Conservation (phyloP, 176 grass and related monocot genomes). For the Poa annua region DNA sequence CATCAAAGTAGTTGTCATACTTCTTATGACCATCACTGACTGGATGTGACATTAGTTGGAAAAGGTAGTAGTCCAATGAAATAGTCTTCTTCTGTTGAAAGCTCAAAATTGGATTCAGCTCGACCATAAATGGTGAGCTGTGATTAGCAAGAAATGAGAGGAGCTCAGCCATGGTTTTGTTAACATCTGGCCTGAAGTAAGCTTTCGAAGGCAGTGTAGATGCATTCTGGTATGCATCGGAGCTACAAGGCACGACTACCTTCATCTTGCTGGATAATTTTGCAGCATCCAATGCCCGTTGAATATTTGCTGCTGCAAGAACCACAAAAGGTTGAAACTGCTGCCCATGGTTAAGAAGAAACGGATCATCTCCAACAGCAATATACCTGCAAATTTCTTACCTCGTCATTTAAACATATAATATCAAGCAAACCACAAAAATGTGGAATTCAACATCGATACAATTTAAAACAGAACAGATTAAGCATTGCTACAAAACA, state of each 20-base stretch:
- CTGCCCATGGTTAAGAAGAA: conserved; percentile 67
- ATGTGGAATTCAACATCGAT: not conserved
- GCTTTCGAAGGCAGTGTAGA: conserved; percentile 70
- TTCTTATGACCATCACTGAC: conserved; percentile 74
- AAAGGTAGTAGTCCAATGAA: conserved; percentile 76
- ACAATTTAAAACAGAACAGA: not conserved
- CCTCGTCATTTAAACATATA: conserved; percentile 19
- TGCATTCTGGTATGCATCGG: conserved; percentile 67
- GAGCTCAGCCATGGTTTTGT: conserved; percentile 82
- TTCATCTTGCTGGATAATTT: conserved; percentile 81
- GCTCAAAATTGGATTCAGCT: conserved; percentile 73
- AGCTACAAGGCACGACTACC: conserved; percentile 76
- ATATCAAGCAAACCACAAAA: not conserved
- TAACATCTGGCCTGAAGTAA: conserved; percentile 83
- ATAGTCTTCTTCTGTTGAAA: conserved; percentile 80
- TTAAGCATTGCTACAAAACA: not conserved
- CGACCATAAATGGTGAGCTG: conserved; percentile 78
- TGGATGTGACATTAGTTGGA: conserved; percentile 67
- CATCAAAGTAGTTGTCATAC: conserved; percentile 84
- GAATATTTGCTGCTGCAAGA: conserved; percentile 74
- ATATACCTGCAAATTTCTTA: conserved; percentile 67
- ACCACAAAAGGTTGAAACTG: conserved; percentile 70
- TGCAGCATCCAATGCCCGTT: conserved; percentile 61
- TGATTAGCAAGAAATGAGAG: conserved; percentile 83
- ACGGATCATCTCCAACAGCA: conserved; percentile 86